Evolutionary conservation across 192 early-diverging fungal genomes (phyloP), one percentile per base, ranked within the genome.

Genomic region (Coemansia sp.): DNA sequence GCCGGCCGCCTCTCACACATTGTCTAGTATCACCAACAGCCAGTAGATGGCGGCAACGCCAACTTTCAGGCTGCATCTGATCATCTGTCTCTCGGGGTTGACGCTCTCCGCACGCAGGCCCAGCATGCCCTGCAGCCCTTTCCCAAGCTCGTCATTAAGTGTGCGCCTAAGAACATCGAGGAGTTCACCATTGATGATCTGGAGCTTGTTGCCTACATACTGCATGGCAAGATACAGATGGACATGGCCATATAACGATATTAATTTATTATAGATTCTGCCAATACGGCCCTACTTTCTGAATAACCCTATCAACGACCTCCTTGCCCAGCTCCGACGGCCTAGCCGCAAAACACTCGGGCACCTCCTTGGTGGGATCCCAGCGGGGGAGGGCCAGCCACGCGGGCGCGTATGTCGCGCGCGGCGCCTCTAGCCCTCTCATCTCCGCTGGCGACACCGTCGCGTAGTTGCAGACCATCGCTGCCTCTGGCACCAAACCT

Each of bases 191-290:
- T 86, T 45, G 93, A 92, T n/a, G 90, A 93, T 69, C 83, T 99
- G 53, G 85, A 88, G 14, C 50, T 99, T 3, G 87, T 88, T 10
- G 93, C 89, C 17, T 99, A 99, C 78, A 75, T 81, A 2, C 96
- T 95, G 17, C 87, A 96, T 72, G 83, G 84, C 27, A 95, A 93
- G 73, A 89, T 99, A 34, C 87, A 87, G 44, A 98, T 99, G 97
- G 87, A 89, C 9, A 98, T 99, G 97, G 92, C 93, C 19, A 94
- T 96, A 1, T 94, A 87, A 31, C 34, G 24, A 40, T 45, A 27
- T 27, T 27, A 27, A 50, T 35, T 16, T 11, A 14, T 41, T 17
- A 42, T 42, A 42, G 40, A 42, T 27, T 27, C 24, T 27, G 24
- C 24, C 24, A 27, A 27, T 27, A 27, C 24, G 24, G 24, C 24